Evolutionary conservation across 495 filamentous ascomycete species (phyloP).

Genomic region (Amorphotheca resinae): DNA sequence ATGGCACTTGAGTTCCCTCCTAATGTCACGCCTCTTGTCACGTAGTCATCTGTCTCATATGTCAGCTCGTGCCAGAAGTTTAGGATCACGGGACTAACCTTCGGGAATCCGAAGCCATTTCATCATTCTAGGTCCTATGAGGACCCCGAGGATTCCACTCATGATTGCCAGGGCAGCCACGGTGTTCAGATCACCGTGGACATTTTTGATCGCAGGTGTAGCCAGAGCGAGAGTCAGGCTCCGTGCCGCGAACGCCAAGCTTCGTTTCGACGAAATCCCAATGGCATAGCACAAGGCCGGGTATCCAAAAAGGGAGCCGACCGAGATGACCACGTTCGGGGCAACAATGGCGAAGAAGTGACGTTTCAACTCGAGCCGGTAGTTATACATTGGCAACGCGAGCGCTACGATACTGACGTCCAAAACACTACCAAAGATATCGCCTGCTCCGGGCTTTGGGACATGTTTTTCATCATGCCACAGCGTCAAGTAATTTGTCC

Average conservation of each 20-base stretch:
- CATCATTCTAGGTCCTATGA: constrained; percentile 32
- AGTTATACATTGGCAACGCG: constrained; percentile 41
- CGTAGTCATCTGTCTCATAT: constrained; percentile 36
- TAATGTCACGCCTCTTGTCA: constrained; percentile 40
- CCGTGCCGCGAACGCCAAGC: constrained; percentile 35
- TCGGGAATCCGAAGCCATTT: constrained; percentile 33
- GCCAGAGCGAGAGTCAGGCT: constrained; percentile 42
- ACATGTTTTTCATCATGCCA: constrained; percentile 22
- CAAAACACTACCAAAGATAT: constrained; percentile 34
- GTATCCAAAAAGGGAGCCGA: constrained; percentile 38
- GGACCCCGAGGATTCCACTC: constrained; percentile 39
- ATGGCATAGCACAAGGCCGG: constrained; percentile 33
- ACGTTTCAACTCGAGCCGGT: constrained; percentile 33
- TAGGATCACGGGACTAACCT: constrained; percentile 21
- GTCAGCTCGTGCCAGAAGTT: constrained; percentile 6
- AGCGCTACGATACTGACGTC: constrained; percentile 42
- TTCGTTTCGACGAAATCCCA: constrained; percentile 32
- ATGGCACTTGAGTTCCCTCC: constrained; percentile 42
- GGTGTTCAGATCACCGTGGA: constrained; percentile 40
- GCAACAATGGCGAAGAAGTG: constrained; percentile 37
- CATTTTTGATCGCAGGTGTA: constrained; percentile 32
- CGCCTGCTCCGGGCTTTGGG: constrained; percentile 33
- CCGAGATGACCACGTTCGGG: constrained; percentile 32
- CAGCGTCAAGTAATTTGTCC: constrained; percentile 32
- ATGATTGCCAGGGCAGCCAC: constrained; percentile 39